Evolutionary conservation across 345 rosid species (phyloP).

Genomic region (Citrus trifoliata): DNA sequence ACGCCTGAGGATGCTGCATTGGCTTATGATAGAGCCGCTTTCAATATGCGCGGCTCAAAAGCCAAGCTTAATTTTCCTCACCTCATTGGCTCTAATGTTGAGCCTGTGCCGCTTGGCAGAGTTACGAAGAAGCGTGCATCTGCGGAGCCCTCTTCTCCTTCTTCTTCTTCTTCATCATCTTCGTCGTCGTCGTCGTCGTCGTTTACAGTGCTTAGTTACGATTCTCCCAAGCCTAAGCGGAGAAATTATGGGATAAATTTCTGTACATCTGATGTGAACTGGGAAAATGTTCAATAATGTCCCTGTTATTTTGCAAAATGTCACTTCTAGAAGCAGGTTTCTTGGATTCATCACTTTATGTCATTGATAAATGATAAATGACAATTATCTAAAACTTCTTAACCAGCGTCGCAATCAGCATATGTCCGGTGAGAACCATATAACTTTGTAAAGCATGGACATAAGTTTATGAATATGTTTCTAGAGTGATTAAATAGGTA

Average conservation of each 20-base stretch:
- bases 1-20: slow-evolving; percentile 60
- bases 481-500: neutral
- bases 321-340: neutral
- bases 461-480: neutral
- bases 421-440: neutral
- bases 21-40: slow-evolving; percentile 59
- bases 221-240: neutral
- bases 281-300: neutral
- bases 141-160: neutral
- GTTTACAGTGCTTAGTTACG: neutral
- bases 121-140: neutral
- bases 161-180: neutral
- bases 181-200: neutral
- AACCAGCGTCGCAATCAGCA: neutral
- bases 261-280: neutral
- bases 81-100: neutral
- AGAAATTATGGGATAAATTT: neutral
- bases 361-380: neutral
- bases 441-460: neutral
- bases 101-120: neutral
- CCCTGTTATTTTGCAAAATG: neutral
- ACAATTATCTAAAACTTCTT: too few species aligned
- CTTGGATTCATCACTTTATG: neutral
- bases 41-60: slow-evolving; percentile 44
- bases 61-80: slow-evolving; percentile 57